phyloP scores from a whole-genome alignment of 192 early-diverging fungal species.

The Umbelopsis isabellina region DNA sequence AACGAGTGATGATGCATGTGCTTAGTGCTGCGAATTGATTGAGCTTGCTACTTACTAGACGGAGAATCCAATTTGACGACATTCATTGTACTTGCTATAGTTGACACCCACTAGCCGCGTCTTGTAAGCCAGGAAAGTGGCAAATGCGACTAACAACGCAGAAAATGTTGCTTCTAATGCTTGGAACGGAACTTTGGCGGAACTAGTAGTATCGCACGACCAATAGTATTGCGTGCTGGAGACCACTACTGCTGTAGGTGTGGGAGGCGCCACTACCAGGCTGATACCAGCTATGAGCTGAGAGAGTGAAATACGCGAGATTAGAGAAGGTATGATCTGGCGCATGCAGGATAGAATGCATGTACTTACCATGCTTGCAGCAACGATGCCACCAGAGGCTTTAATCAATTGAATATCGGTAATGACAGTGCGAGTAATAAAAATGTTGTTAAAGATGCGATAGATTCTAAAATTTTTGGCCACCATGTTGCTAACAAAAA shows the following conservation, averaged over 20 bases:
- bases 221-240: conserved; percentile 44
- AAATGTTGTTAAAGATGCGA: conserved; percentile 58
- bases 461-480: conserved; percentile 59
- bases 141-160: conserved; percentile 38
- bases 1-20: too few relatives aligned
- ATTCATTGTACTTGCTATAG: conserved; percentile 49
- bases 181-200: conserved; percentile 32
- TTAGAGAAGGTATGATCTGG: not conserved
- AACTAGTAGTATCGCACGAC: conserved; percentile 37
- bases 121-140: conserved; percentile 54
- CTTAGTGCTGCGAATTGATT: too few relatives aligned
- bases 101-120: conserved; percentile 50
- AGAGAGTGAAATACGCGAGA: too few relatives aligned
- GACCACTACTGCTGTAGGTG: conserved; percentile 32
- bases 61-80: conserved; percentile 54
- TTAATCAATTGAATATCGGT: conserved; percentile 48
- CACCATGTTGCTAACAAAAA: conserved; percentile 52
- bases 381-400: conserved; percentile 42
- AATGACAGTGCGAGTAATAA: conserved; percentile 52
- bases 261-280: conserved; percentile 39
- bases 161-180: conserved; percentile 40
- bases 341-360: not conserved
- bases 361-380: conserved; percentile 41
- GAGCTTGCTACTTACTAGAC: conserved; percentile 49
- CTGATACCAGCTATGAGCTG: conserved; percentile 45